phyloP scores from a whole-genome alignment of 306 rosid species.

The Pterocarpus santalinus region DNA sequence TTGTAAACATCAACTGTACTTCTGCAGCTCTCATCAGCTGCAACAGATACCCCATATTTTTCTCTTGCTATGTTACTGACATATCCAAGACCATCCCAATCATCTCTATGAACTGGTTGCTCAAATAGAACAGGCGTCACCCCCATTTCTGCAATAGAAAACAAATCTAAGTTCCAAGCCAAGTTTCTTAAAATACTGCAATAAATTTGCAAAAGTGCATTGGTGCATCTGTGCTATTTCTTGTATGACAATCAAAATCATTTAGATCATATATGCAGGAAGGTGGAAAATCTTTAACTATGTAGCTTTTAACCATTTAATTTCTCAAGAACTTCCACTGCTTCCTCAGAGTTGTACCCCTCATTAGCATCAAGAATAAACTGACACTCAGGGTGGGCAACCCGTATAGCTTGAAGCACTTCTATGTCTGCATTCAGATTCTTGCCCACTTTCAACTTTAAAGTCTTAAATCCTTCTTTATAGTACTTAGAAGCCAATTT shows the following conservation, averaged over 20 bases:
- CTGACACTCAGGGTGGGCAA: conserved; percentile 75
- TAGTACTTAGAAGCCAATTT: conserved; percentile 79
- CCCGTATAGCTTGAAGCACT: conserved; percentile 85
- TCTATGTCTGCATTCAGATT: conserved; percentile 78
- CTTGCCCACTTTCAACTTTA: conserved; percentile 94
- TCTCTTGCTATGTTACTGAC: conserved; percentile 72
- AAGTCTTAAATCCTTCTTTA: conserved; percentile 78
- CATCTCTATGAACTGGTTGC: conserved; percentile 96
- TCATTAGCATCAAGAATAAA: conserved; percentile 97
- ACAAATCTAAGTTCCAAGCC: conserved; percentile 34
- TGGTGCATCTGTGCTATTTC: conserved; percentile 28
- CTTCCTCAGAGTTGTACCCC: conserved; percentile 83
- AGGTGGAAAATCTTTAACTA: background rate
- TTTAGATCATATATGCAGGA: conserved; percentile 37
- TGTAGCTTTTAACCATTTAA: conserved; percentile 67
- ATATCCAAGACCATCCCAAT: conserved; percentile 96
- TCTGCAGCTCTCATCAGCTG: conserved; percentile 97
- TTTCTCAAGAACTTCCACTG: conserved; percentile 86
- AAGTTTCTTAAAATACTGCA: conserved; percentile 21
- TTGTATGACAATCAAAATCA: conserved; percentile 20
- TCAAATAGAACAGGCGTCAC: conserved; percentile 88
- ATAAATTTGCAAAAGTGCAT: background rate
- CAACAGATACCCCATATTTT: conserved; percentile 83
- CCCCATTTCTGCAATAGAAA: conserved; percentile 72
- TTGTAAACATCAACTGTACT: conserved; percentile 70